Evolutionary conservation across 164 flowering plant species (phyloP).

Genomic region (Echeveria elegans): DNA sequence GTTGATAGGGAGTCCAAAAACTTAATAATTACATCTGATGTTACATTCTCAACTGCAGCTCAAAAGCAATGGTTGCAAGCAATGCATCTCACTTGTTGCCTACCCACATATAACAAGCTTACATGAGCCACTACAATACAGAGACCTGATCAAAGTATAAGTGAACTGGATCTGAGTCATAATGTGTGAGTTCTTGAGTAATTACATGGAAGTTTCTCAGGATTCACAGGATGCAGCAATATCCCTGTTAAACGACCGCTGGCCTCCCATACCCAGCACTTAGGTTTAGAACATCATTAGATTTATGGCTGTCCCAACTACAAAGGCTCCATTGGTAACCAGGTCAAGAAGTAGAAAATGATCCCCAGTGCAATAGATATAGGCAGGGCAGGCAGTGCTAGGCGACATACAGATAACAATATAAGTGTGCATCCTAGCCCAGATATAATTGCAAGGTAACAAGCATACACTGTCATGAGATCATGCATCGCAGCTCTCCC

Average conservation of each 20-base stretch:
- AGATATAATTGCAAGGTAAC: constrained; percentile 89
- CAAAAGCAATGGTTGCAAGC: neutral
- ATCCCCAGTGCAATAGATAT: constrained; percentile 77
- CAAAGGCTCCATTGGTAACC: constrained; percentile 83
- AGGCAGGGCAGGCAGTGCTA: constrained; percentile 90
- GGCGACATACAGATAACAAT: constrained; percentile 60
- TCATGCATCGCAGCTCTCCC: constrained; percentile 99
- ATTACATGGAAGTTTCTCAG: neutral
- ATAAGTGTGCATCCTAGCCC: constrained; percentile 92
- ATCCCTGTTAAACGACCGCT: neutral
- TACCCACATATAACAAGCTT: neutral
- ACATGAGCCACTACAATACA: neutral
- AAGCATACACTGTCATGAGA: constrained; percentile 93
- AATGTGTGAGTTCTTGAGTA: neutral
- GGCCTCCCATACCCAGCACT: neutral
- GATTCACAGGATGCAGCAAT: neutral
- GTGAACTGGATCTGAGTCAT: neutral
- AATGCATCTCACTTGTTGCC: neutral
- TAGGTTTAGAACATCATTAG: constrained; percentile 65
- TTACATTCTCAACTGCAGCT: neutral
- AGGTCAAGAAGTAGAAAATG: constrained; percentile 80
- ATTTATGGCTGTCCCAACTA: constrained; percentile 70
- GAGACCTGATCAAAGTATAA: neutral
- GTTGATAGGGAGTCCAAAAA: no score
- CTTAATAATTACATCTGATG: no score